These are phyloP conservation scores for Pachyrhizus erosus DNA, from an alignment of 306 rosid species.

Conservation along the genomic window DNA sequence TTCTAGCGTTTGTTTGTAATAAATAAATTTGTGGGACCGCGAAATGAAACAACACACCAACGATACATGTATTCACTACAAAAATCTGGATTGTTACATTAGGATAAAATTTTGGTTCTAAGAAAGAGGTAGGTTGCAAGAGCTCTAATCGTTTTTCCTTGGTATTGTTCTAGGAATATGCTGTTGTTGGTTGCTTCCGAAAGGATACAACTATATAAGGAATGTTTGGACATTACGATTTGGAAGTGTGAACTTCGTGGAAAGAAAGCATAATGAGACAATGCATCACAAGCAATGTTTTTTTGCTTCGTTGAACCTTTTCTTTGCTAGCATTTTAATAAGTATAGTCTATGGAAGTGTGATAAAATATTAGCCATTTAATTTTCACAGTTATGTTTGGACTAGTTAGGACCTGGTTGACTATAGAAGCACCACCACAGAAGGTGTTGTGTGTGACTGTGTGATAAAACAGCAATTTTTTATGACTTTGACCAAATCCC, in stretches of 20 bases:
- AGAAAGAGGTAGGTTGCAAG: too few relatives aligned
- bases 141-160: too few relatives aligned
- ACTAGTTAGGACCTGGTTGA: too few relatives aligned
- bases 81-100: not conserved
- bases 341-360: not conserved
- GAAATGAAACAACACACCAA: not conserved
- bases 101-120: too few relatives aligned
- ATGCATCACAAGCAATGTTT: not conserved
- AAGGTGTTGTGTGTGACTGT: not conserved
- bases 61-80: not conserved
- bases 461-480: too few relatives aligned
- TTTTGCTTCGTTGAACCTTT: not conserved
- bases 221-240: too few relatives aligned
- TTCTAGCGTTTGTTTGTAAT: too few relatives aligned
- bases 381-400: not conserved
- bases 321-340: not conserved
- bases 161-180: too few relatives aligned
- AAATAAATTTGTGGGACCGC: not conserved
- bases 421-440: not conserved
- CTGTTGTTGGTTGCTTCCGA: not conserved
- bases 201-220: not conserved
- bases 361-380: not conserved
- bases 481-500: not conserved
- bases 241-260: too few relatives aligned
- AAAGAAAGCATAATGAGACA: not conserved